These are phyloP conservation scores for Amorphotheca resinae DNA, from an alignment of 495 filamentous ascomycete genomes.

Conservation along the genomic window DNA sequence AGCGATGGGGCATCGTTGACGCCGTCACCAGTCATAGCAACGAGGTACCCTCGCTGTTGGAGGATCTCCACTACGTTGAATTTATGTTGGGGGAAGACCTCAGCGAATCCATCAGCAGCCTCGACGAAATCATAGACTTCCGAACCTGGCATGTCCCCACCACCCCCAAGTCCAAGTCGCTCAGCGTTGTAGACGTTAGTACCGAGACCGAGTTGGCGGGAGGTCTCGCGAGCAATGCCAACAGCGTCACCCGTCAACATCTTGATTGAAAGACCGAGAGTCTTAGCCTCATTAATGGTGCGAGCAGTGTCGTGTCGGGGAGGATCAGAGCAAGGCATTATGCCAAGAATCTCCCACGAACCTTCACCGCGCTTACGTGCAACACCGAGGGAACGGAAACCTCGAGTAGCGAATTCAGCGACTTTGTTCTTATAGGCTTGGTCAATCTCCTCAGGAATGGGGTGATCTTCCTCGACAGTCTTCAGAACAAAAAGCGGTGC, in stretches of 20 bases:
- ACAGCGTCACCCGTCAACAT: constrained; percentile 96
- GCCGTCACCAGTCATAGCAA: constrained; percentile 97
- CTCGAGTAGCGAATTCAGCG: constrained; percentile 78
- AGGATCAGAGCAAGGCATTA: constrained; percentile 87
- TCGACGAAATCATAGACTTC: constrained; percentile 92
- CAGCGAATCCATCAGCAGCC: constrained; percentile 87
- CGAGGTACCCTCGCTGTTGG: constrained; percentile 89
- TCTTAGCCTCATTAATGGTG: constrained; percentile 81
- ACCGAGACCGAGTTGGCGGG: constrained; percentile 77
- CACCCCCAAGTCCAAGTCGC: constrained; percentile 56
- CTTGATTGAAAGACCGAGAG: constrained; percentile 79
- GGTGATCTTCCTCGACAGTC: constrained; percentile 71
- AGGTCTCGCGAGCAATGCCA: constrained; percentile 84
- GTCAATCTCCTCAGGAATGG: constrained; percentile 58
- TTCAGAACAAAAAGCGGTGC: constrained; percentile 74
- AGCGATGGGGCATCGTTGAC: constrained; percentile 94
- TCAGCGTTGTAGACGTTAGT: constrained; percentile 93
- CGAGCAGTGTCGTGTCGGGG: constrained; percentile 84
- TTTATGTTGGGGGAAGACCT: constrained; percentile 97
- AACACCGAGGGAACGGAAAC: constrained; percentile 86
- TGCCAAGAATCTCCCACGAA: constrained; percentile 83
- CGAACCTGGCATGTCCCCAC: constrained; percentile 83
- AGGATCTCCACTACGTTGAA: constrained; percentile 96
- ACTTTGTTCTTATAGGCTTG: constrained; percentile 81
- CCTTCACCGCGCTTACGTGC: constrained; percentile 68